A percentile compares a stretch with the other conserved stretches of the same genome.
phyloP scores from a whole-genome alignment of 768 basidiomycete genomes.

The Lactarius indigo region DNA sequence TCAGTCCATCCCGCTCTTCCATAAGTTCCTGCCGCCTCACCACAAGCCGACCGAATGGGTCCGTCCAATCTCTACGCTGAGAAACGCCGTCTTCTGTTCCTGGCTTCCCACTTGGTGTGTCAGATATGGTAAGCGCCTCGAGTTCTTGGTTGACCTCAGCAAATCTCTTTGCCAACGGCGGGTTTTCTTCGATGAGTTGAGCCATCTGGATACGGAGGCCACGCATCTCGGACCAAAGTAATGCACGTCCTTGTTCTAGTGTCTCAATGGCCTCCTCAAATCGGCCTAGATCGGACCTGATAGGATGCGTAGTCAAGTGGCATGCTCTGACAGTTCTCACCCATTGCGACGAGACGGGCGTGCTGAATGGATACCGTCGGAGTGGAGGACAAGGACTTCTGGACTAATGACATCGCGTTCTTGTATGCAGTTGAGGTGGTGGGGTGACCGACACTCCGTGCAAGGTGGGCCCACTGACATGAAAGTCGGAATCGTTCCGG shows the following conservation, averaged over 20 bases:
- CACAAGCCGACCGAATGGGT: background rate
- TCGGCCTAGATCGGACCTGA: background rate
- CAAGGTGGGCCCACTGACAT: background rate
- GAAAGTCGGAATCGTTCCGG: background rate
- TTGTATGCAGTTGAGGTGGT: background rate
- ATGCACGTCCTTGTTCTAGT: conserved; percentile 5
- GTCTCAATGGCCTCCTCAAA: conserved; percentile 10
- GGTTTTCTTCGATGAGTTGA: background rate
- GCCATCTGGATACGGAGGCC: background rate
- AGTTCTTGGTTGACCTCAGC: background rate
- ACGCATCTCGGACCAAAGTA: conserved; percentile 14
- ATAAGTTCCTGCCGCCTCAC: background rate
- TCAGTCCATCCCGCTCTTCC: background rate
- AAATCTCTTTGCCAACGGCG: background rate
- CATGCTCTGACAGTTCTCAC: background rate
- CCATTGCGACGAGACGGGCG: background rate
- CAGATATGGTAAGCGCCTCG: background rate
- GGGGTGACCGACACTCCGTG: background rate
- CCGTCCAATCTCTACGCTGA: background rate
- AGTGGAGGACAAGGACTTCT: background rate
- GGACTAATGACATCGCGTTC: background rate
- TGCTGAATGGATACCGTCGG: background rate
- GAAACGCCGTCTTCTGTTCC: background rate
- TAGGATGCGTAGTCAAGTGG: conserved; percentile 4
- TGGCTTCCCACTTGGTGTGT: background rate